phyloP scores from a whole-genome alignment of 345 rosid genomes.

The Rhodamnia argentea region DNA sequence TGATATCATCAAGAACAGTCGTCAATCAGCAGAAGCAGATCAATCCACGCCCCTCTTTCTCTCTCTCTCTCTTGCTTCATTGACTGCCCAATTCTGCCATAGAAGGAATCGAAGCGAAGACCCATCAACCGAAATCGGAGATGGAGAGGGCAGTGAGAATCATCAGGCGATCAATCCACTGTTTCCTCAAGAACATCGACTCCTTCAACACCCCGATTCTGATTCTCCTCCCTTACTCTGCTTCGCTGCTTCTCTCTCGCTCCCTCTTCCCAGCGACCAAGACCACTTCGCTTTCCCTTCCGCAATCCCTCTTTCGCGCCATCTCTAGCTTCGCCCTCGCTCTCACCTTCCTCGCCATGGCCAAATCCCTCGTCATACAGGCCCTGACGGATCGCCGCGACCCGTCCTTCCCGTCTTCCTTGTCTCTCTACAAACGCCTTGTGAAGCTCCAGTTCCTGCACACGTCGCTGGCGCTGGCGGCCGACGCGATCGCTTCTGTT shows the following conservation, averaged over 20 bases:
- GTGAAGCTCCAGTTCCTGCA: constrained; percentile 7
- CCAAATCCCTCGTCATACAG: constrained; percentile 20
- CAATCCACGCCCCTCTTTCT: not conserved
- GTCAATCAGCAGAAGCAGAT: not conserved
- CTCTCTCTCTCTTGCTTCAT: not conserved
- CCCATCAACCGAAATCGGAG: not conserved
- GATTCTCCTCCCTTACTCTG: constrained; percentile 33
- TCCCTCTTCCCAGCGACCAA: not conserved
- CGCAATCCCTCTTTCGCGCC: not conserved
- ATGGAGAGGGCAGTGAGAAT: constrained; percentile 22
- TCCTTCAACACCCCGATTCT: constrained; percentile 17
- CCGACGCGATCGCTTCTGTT: not conserved
- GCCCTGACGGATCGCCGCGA: constrained; percentile 5
- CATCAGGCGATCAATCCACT: constrained; percentile 30
- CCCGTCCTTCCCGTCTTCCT: not conserved
- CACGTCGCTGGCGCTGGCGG: not conserved
- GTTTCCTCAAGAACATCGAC: constrained; percentile 21
- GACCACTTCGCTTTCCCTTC: not conserved
- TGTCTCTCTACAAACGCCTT: constrained; percentile 4
- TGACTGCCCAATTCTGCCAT: not conserved
- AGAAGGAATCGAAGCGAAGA: not conserved
- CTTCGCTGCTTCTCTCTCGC: constrained; percentile 15
- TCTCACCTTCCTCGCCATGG: constrained; percentile 15
- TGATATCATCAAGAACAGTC: not conserved
- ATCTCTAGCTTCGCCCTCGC: constrained; percentile 10